phyloP scores from a whole-genome alignment of 2,329 filamentous ascomycete species.

The Colletotrichum sp. region DNA sequence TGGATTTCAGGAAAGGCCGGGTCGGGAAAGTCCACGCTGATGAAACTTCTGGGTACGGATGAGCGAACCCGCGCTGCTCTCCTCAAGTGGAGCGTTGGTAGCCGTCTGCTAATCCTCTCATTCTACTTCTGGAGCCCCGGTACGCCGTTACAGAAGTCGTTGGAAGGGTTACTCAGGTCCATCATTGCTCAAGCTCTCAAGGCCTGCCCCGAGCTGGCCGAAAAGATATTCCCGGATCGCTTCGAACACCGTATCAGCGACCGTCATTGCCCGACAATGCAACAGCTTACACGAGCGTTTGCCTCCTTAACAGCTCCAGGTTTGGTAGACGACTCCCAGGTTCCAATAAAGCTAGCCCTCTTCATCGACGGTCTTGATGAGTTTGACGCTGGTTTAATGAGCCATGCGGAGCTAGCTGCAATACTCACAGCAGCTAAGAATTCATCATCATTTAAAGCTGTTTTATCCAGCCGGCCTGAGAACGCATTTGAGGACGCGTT shows the following conservation, averaged over 20 bases:
- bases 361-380: neutral
- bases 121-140: neutral
- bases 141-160: rapidly evolving
- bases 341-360: too few species aligned
- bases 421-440: too few species aligned
- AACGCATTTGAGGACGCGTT: neutral
- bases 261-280: too few species aligned
- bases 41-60: neutral
- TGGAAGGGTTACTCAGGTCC: rapidly evolving
- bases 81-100: too few species aligned
- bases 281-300: too few species aligned
- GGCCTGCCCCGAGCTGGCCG: neutral
- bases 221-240: rapidly evolving
- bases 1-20: neutral
- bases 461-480: neutral
- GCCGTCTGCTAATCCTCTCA: too few species aligned
- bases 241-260: too few species aligned
- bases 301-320: too few species aligned
- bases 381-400: neutral
- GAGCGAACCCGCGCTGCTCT: too few species aligned
- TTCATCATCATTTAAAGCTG: neutral
- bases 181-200: neutral
- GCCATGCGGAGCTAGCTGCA: too few species aligned
- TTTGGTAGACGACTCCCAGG: too few species aligned
- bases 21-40: neutral